Evolutionary conservation across 2,329 filamentous ascomycete genomes (phyloP), one percentile per base, ranked within the genome.

Genomic region (Scedosporium minutisporum): DNA sequence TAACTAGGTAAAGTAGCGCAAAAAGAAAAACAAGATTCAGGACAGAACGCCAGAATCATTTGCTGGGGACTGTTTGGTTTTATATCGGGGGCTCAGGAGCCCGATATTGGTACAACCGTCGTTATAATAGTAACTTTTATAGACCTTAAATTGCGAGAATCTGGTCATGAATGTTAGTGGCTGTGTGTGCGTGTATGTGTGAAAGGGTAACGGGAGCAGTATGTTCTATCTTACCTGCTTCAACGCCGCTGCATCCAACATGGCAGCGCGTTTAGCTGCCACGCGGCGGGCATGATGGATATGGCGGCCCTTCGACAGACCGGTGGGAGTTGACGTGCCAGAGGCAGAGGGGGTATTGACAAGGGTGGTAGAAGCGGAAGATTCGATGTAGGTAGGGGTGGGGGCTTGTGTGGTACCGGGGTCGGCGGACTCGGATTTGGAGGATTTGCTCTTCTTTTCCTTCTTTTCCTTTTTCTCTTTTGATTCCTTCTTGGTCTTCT

Each of bases 381-480:
- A 55, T 7, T 41, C n/a, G 18, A 25, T 21, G 29, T 5, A 6
- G 6, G 27, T 25, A 1, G 58, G 38, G 4, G 33, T 60, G 18
- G 58, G 9, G 58, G 58, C 21, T 25, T 14, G 42, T 33, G 27
- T n/a, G 29, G 38, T 18, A 12, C 6, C 46, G 7, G n/a, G 23
- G 23, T 41, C 60, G 60, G 12, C 59, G 59, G 58, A 14, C 6
- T 5, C n/a, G 2, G 60, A 57, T 21, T 62, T 57, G 3, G 33
- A 38, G 10, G 48, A 55, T 29, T 25, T 60, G 57, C 29, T 63
- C 58, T 62, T 62, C 57, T 55, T 62, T 58, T 57, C 23, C 48
- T 61, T 62, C 62, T 62, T 60, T 6, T 51, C 51, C 18, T 63
- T 62, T 33, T 21, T 29, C 21, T 53, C 29, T 46, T 62, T 64